phyloP scores from a whole-genome alignment of 108 stramenopile species.

The Schizochytrium sp. region DNA sequence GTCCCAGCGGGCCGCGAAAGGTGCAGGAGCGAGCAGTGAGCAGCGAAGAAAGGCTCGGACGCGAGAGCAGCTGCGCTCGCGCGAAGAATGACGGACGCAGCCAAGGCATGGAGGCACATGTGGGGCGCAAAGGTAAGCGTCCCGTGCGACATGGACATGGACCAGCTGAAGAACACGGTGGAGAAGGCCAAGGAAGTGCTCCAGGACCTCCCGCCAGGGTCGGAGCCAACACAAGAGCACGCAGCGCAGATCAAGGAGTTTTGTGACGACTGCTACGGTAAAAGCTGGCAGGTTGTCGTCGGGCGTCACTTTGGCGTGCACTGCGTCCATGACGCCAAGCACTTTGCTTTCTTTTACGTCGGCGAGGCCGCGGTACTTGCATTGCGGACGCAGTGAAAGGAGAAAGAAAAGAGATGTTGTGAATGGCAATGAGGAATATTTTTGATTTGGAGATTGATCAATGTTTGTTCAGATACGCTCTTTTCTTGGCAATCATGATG shows the following conservation, averaged over 20 bases:
- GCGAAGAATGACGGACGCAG: background rate
- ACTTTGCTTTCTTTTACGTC: background rate
- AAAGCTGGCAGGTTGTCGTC: slow-evolving; percentile 11
- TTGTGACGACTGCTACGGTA: background rate
- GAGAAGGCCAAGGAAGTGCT: slow-evolving; percentile 14
- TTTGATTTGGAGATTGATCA: background rate
- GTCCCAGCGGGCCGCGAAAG: no score
- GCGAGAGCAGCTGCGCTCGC: no score
- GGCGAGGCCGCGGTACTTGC: slow-evolving; percentile 8
- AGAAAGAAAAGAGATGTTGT: background rate
- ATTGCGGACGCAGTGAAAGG: background rate
- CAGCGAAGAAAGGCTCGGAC: no score
- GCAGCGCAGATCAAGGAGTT: slow-evolving; percentile 11
- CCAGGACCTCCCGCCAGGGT: background rate
- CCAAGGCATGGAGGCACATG: background rate
- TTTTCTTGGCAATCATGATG: no score
- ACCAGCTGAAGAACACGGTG: background rate
- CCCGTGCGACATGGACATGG: slow-evolving; percentile 17
- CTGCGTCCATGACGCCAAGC: background rate
- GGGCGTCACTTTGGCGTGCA: slow-evolving; percentile 12
- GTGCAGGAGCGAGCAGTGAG: no score
- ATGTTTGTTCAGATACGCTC: no score
- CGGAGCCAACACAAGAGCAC: background rate
- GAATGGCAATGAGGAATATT: background rate
- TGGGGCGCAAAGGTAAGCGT: slow-evolving; percentile 12